Evolutionary conservation across 1,284 basidiomycete species (phyloP), one percentile per base, ranked within the genome.

Genomic region (Pulveroboletus ridleyi): DNA sequence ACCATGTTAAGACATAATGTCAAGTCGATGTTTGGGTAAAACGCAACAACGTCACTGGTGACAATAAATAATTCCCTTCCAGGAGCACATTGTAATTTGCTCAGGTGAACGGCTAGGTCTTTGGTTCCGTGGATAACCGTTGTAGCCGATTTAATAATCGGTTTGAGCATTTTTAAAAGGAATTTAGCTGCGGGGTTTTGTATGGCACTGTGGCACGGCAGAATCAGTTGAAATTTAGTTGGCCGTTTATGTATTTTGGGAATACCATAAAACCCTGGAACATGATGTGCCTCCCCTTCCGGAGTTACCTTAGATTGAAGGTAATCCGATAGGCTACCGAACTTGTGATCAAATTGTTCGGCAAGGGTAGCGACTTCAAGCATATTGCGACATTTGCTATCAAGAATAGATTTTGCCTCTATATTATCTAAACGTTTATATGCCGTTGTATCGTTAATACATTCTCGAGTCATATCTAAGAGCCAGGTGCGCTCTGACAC

Each of bases 161-260:
- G 68, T 64, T 69, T 69, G 22, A 69, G 65, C 1, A 29, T 52
- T 65, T 70, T 69, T 4, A 6, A 20, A 8, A 25, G 25, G 15
- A 53, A 64, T 50, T 69, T 69, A 1, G 68, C 59, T 0, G 61
- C 57, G 0, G 63, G 65, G 7, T 67, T 69, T 5, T 67, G 61
- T 0, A 69, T 56, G 0, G 62, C 58, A 0, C 4, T 20, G 6
- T 69, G 67, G 3, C 68, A 69, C 0, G 62, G 67, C 0, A 69
- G 4, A 0, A 69, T 69, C 0, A 58, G 68, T 1, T 60, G 62
- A 0, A 69, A 53, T 20, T 53, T 53, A 0, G 33, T 60, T 0
- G 62, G 68, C 0, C 14, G 0, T 14, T 69, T 69, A 46, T 69
- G 62, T 6, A 69, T 69, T 4, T 69, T 69, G 0, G 67, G 67